phyloP scores from a whole-genome alignment of 106 monocot genomes.

The Dendrobium huoshanense region DNA sequence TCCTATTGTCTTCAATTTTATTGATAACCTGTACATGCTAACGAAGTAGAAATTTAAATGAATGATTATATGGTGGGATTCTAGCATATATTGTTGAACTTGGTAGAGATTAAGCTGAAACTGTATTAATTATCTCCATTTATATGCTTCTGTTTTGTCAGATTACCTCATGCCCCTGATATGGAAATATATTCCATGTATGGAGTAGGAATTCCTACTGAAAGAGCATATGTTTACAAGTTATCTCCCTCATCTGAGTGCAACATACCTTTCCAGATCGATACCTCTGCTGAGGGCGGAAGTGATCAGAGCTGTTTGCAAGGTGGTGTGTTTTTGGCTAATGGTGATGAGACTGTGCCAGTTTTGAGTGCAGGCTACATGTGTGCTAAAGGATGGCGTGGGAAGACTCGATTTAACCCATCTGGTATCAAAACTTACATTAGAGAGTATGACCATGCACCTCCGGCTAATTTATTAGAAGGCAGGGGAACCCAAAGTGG shows the following conservation, averaged over 20 bases:
- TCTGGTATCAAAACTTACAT: constrained; percentile 72
- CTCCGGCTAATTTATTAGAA: constrained; percentile 81
- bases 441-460: constrained; percentile 84
- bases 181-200: constrained; percentile 98
- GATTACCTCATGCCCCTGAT: constrained; percentile 92
- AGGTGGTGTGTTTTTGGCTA: constrained; percentile 59
- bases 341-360: constrained; percentile 98
- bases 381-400: constrained; percentile 95
- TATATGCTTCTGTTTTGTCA: constrained; percentile 14
- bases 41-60: not conserved
- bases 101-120: not conserved
- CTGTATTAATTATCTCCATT: not conserved
- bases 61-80: not conserved
- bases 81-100: not conserved
- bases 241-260: constrained; percentile 66
- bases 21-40: not conserved
- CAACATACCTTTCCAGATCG: constrained; percentile 91
- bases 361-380: constrained; percentile 91
- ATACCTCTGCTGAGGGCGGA: constrained; percentile 68
- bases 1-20: not conserved
- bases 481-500: constrained; percentile 98
- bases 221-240: constrained; percentile 95
- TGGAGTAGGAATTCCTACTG: constrained; percentile 92
- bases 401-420: constrained; percentile 90
- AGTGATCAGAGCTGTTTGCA: constrained; percentile 52